Base-by-base conservation (phyloP, 1,284 basidiomycete species). In the Cryptococcus sp. region DNA sequence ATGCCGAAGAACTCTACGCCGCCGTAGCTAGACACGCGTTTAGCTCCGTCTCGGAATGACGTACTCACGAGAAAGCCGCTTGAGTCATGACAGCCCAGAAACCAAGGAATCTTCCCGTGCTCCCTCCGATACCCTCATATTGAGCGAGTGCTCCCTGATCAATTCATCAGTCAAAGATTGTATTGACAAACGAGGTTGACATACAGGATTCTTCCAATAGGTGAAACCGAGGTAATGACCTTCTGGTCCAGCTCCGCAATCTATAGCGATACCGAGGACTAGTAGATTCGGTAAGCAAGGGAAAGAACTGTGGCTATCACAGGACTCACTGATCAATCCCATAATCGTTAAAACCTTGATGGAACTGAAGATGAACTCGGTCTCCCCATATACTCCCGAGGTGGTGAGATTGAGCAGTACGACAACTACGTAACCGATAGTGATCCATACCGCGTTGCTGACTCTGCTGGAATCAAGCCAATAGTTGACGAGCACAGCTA, bases 391-490 rank as follows among this genome's bases (percentile, higher is more conserved):
- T 6, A 58, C 63, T 13, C 85, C 84, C 46, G 86, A 84, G n/a
- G 88, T 89, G 53, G 87, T 80, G 68, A 88, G 75, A 71, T 92
- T 92, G 76, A 92, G 89, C 40, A 74, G 75, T n/a, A 89, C 73
- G 44, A 87, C 85, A 10, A 90, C 80, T 15, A 87, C 75, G 63
- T 89, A 77, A 64, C 84, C 86, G 54, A 91, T 79, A 0, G 85
- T 81, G 51, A 91, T 85, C 88, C 88, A 91, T 40, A 80, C 85
- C 5, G 85, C 55, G 34, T 57, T 57, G 23, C 46, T 57, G 50
- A 57, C 45, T 19, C 44, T 38, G 45, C 29, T 52, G 13, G 55
- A 38, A n/a, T 46, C 40, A 23, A 57, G 26, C 55, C 55, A 57
- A 16, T 58, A 58, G 41, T 58, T 58, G 39, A 58, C 47, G 13